Percentiles rank a stretch among this genome's conserved stretches.
Conservation (phyloP, 202 grass and related monocot species). For the Alloteropsis angusta region DNA sequence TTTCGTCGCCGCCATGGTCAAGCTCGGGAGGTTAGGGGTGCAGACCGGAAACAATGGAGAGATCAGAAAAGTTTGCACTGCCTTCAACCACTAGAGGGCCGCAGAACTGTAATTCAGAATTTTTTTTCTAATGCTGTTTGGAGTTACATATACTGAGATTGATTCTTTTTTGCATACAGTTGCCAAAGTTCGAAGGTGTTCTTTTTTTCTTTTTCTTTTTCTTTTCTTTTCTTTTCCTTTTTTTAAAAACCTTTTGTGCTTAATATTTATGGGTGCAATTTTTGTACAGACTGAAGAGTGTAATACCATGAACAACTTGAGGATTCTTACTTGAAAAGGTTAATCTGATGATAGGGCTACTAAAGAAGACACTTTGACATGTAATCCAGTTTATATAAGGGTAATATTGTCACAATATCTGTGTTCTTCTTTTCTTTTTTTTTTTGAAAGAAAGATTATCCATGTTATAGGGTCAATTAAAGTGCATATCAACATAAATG, state of each 20-base stretch:
- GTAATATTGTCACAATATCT: not conserved
- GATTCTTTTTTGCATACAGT: slow-evolving; percentile 34
- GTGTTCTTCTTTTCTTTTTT: not conserved
- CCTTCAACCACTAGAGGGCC: slow-evolving; percentile 39
- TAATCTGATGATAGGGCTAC: slow-evolving; percentile 15
- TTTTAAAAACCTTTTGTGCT: not conserved
- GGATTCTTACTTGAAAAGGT: slow-evolving; percentile 3
- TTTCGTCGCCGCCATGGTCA: slow-evolving; percentile 43
- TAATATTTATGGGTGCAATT: slow-evolving; percentile 28
- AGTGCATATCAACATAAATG: not conserved
- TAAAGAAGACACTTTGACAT: not conserved
- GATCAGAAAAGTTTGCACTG: slow-evolving; percentile 53
- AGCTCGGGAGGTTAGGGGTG: slow-evolving; percentile 53
- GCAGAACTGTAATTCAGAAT: slow-evolving; percentile 25
- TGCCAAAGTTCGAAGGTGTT: slow-evolving; percentile 8
- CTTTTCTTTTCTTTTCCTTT: not conserved
- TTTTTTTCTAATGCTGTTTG: slow-evolving; percentile 22
- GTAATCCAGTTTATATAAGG: not conserved
- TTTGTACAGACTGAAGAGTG: slow-evolving; percentile 50
- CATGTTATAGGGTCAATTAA: not conserved
- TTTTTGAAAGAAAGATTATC: not conserved
- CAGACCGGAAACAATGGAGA: slow-evolving; percentile 42
- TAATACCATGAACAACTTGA: slow-evolving; percentile 28
- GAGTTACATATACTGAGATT: slow-evolving; percentile 29
- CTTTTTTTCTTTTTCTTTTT: not conserved